Base-by-base conservation (phyloP, 148 eudicot genomes). In the Cornus controversa region DNA sequence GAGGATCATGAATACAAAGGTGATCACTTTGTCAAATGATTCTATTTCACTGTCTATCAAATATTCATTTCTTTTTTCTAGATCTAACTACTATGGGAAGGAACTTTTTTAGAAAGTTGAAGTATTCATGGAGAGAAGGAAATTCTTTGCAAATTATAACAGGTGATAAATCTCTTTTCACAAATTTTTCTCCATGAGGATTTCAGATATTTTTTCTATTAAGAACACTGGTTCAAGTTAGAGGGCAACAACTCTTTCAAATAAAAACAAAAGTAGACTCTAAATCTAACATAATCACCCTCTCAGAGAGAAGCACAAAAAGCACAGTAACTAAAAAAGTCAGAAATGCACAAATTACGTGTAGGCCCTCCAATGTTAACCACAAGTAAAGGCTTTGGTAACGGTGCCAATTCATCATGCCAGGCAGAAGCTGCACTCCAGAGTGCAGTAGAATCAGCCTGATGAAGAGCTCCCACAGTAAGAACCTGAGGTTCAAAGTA, bases 361-460 rank as follows among this genome's bases (percentile, higher is more conserved):
- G 93, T 87, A 77, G 96, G 98, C 16, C 98, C 98, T 77, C 98
- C 98, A 74, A 94, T 78, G 77, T 92, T 92, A 64, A 92, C 98
- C 71, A 94, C 98, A 76, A 94, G 93, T 77, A 94, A 82, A 66
- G 98, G 98, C 62, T 81, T 89, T 10, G 85, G 82, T 25, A 94
- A 73, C 31, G 80, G 31, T 62, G 91, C 94, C 78, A 94, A 82
- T 82, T 90, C 88, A 79, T 87, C 90, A 73, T 91, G 96, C 96
- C 98, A 91, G 28, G 77, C 73, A 72, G 79, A 83, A 54, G 96
- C 91, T 18, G 96, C 96, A 85, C 66, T 82, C 72, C 84, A 83
- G 50, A 94, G 87, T 34, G 85, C 86, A 73, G 83, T 67, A 67
- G 94, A 85, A 84, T 94, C 96, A 85, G 86, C 85, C 76, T 84